Evolutionary conservation across 179 eudicot species (phyloP).

Genomic region (Patellifolia procumbens): DNA sequence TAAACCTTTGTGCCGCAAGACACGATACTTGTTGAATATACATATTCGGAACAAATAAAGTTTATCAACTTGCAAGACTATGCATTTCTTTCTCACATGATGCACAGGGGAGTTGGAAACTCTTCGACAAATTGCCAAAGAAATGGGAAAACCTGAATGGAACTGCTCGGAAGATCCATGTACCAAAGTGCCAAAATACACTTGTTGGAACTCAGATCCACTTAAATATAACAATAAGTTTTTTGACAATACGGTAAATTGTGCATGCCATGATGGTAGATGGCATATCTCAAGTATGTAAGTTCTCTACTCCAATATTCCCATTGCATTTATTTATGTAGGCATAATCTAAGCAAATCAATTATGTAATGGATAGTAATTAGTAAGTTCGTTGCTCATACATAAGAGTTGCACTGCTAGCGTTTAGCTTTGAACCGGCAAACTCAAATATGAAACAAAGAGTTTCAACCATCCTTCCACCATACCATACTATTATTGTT

Average conservation of each 20-base stretch:
- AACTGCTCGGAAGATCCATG: conserved; percentile 45
- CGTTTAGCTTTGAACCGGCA: too few species aligned
- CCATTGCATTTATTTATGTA: not conserved
- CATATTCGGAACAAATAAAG: too few species aligned
- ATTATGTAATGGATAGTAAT: too few species aligned
- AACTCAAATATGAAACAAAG: too few species aligned
- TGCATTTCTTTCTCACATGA: not conserved
- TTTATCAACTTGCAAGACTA: too few species aligned
- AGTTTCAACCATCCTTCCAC: too few species aligned
- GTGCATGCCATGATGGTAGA: conserved; percentile 35
- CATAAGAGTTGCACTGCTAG: too few species aligned
- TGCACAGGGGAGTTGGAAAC: conserved; percentile 40
- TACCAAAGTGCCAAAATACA: conserved; percentile 11
- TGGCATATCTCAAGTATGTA: conserved; percentile 47
- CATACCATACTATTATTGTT: too few species aligned
- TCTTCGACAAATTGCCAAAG: conserved; percentile 38
- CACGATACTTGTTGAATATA: too few species aligned
- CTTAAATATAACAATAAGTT: not conserved
- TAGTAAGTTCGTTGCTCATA: too few species aligned
- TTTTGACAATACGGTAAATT: conserved; percentile 37
- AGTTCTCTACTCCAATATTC: not conserved
- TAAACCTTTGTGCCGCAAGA: too few species aligned
- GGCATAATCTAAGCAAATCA: too few species aligned
- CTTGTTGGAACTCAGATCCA: conserved; percentile 33
- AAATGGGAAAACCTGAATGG: conserved; percentile 49